Base-by-base conservation (phyloP, 2,329 filamentous ascomycete species). In the Ophiostoma ips region DNA sequence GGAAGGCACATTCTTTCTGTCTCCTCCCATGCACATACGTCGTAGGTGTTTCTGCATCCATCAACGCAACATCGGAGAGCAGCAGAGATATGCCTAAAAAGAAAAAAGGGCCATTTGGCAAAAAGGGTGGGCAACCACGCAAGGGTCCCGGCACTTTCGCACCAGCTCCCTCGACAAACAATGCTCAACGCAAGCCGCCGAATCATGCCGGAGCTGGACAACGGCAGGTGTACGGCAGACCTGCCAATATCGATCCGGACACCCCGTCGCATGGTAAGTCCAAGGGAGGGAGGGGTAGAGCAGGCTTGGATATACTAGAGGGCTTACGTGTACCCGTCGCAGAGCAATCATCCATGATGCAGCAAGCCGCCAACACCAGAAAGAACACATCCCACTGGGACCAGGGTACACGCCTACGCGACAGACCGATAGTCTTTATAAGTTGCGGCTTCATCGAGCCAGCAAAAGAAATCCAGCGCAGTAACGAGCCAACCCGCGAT, bases 381-480 rank as follows among this genome's bases (percentile, higher is more conserved):
- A 69, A 71, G 48, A 69, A 71, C 46, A 64, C 66, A 33, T 65
- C 64, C 0, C 56, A 57, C n/a, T 68, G 64, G 65, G 63, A 61
- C 15, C 55, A 58, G 31, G 66, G 65, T 50, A 61, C 62, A 18
- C 69, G 64, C 45, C 63, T 79, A 10, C 66, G 76, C 49, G 62
- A 66, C 40, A 67, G 66, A 38, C 75, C 76, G 1, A 67, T 79
- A 4, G 54, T 54, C 0, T 79, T 79, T 50, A 63, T 77, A 44
- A 77, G 73, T 53, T 70, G 69, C n/a, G 76, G 75, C 5, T 58
- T 67, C 38, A 69, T 69, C 45, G 67, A 77, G 40, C 74, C 75
- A 4, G 60, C 76, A 3, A 67, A 72, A 50, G 49, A 52, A 12
- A 30, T 19, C 2, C 24, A 52, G 10, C 24, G 16, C 18, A 16